Evolutionary conservation across 805 yeast species (phyloP).

Genomic region (Yarrowia sp.): DNA sequence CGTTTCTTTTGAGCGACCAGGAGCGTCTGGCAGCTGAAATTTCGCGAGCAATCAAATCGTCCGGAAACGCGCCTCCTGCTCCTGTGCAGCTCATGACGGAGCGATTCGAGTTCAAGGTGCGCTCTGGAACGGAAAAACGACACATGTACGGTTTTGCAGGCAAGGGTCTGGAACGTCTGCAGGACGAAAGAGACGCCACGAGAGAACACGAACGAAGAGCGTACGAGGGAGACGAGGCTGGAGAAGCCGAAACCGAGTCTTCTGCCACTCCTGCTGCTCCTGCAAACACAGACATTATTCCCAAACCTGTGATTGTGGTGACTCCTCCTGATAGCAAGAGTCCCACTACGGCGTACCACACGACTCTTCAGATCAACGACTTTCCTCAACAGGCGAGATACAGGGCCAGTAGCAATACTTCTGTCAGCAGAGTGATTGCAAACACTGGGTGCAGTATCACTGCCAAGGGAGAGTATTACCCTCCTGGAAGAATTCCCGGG

Average conservation of each 20-base stretch:
- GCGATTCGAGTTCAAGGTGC: slow-evolving; percentile 64
- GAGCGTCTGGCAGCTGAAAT: slow-evolving; percentile 71
- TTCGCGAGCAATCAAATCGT: slow-evolving; percentile 68
- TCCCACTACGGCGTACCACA: slow-evolving; percentile 63
- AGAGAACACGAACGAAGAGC: slow-evolving; percentile 59
- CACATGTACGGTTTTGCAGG: slow-evolving; percentile 87
- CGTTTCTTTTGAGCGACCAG: slow-evolving; percentile 70
- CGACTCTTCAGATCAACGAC: slow-evolving; percentile 81
- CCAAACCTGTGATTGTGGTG: slow-evolving; percentile 51
- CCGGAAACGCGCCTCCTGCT: slow-evolving; percentile 62
- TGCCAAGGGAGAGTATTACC: slow-evolving; percentile 77
- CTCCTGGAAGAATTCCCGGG: slow-evolving; percentile 63
- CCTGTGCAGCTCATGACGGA: slow-evolving; percentile 60
- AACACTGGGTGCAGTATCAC: slow-evolving; percentile 79
- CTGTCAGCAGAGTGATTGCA: slow-evolving; percentile 68
- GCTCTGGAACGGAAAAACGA: slow-evolving; percentile 68
- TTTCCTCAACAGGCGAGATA: slow-evolving; percentile 61
- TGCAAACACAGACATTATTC: slow-evolving; percentile 34
- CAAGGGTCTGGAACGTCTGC: slow-evolving; percentile 81
- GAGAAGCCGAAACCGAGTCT: slow-evolving; percentile 44
- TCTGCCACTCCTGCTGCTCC: slow-evolving; percentile 47
- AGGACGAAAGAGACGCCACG: slow-evolving; percentile 62
- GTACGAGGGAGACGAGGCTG: slow-evolving; percentile 54
- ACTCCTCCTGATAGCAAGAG: slow-evolving; percentile 63
- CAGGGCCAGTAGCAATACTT: slow-evolving; percentile 64